phyloP scores from a whole-genome alignment of 352 stramenopile species.

The Phytophthora vignae region DNA sequence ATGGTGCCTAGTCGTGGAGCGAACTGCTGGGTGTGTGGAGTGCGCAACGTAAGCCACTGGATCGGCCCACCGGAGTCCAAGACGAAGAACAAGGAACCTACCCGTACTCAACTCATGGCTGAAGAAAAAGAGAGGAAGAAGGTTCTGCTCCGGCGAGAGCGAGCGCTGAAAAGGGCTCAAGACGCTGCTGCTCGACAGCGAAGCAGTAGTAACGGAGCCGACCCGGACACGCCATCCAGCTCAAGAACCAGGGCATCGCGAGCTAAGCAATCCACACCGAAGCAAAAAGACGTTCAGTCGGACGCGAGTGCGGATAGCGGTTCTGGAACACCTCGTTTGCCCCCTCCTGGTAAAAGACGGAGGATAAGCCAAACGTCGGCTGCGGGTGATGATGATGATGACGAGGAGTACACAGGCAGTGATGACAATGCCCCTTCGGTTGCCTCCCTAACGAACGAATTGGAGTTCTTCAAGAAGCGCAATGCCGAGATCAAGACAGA shows the following conservation, averaged over 20 bases:
- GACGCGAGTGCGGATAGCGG: slow-evolving; percentile 12
- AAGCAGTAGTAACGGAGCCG: slow-evolving; percentile 4
- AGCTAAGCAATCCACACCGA: slow-evolving; percentile 14
- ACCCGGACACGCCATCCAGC: slow-evolving; percentile 16
- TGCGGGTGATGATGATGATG: slow-evolving; percentile 22
- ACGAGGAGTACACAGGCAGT: slow-evolving; percentile 40
- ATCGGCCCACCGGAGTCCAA: slow-evolving; percentile 49
- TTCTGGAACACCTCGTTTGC: slow-evolving; percentile 7
- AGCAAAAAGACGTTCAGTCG: slow-evolving; percentile 11
- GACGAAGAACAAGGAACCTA: slow-evolving; percentile 25
- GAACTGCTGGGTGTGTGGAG: slow-evolving; percentile 82
- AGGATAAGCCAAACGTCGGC: slow-evolving; percentile 24
- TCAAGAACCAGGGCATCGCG: slow-evolving; percentile 14
- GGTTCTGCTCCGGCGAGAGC: slow-evolving; percentile 21
- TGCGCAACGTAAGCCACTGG: slow-evolving; percentile 80
- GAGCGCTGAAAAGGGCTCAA: slow-evolving; percentile 22
- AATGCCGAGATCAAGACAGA: slow-evolving; percentile 85
- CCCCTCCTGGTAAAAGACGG: slow-evolving; percentile 14
- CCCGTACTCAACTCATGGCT: slow-evolving; percentile 10
- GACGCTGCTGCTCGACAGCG: slow-evolving; percentile 11
- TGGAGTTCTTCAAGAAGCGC: slow-evolving; percentile 82
- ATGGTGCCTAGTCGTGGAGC: slow-evolving; percentile 65
- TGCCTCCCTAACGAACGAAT: slow-evolving; percentile 52
- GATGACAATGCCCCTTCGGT: slow-evolving; percentile 35
- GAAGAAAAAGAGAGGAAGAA: slow-evolving; percentile 32